These are phyloP conservation scores for Thecaphora frezii DNA, from an alignment of 1,284 basidiomycete genomes.

Conservation along the genomic window DNA sequence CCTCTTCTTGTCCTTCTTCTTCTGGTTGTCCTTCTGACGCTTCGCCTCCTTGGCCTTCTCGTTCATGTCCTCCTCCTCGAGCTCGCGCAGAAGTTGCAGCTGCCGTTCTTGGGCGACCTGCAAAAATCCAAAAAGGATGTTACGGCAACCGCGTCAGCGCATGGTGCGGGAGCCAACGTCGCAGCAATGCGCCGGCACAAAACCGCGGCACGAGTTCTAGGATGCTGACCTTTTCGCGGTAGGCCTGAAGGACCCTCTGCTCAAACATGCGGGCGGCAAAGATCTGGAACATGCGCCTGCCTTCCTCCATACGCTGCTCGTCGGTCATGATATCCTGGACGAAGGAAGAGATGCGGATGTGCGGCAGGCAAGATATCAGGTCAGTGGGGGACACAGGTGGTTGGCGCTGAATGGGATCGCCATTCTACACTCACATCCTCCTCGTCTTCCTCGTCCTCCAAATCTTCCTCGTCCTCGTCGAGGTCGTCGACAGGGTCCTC, in stretches of 20 bases:
- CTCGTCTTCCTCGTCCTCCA: slow-evolving; percentile 63
- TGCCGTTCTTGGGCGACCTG: slow-evolving; percentile 84
- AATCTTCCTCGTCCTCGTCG: slow-evolving; percentile 62
- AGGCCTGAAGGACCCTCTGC: slow-evolving; percentile 89
- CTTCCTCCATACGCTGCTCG: slow-evolving; percentile 92
- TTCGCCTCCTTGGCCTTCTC: slow-evolving; percentile 84
- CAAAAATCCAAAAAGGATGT: no score
- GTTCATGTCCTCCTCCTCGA: slow-evolving; percentile 82
- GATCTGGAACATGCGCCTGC: slow-evolving; percentile 98
- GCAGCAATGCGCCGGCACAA: neutral
- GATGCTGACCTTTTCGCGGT: slow-evolving; percentile 69
- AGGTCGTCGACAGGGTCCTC: slow-evolving; percentile 32
- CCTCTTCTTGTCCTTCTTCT: slow-evolving; percentile 98
- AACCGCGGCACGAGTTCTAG: neutral
- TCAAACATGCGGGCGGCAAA: slow-evolving; percentile 99
- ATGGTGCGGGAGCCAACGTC: neutral
- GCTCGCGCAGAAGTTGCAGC: slow-evolving; percentile 79
- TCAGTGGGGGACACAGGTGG: no score
- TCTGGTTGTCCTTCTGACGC: slow-evolving; percentile 93
- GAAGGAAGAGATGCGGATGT: neutral
- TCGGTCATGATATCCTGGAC: slow-evolving; percentile 61
- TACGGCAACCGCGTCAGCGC: no score
- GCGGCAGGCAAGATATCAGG: no score
- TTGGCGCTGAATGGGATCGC: no score
- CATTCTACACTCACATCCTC: slow-evolving; percentile 59